These are phyloP conservation scores for Blastobotrys proliferans DNA, from an alignment of 1,139 yeast genomes.

Conservation along the genomic window DNA sequence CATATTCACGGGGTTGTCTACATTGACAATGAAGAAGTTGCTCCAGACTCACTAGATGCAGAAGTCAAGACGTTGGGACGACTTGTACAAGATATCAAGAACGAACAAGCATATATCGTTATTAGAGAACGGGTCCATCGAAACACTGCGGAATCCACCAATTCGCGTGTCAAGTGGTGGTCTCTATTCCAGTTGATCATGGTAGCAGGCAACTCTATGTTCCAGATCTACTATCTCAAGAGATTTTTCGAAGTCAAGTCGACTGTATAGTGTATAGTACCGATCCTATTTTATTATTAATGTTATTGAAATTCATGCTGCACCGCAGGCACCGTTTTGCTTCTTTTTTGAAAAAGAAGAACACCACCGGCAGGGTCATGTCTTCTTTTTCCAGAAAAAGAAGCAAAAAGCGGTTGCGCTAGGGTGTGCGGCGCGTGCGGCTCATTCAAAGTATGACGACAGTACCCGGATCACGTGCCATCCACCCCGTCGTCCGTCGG, in stretches of 20 bases:
- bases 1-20: conserved; percentile 92
- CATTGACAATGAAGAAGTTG: conserved; percentile 79
- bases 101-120: conserved; percentile 82
- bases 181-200: conserved; percentile 84
- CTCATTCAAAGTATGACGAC: too few relatives aligned
- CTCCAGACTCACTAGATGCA: conserved; percentile 76
- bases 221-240: conserved; percentile 91
- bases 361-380: too few relatives aligned
- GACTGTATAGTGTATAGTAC: conserved; percentile 66
- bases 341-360: too few relatives aligned
- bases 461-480: too few relatives aligned
- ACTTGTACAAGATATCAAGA: conserved; percentile 79
- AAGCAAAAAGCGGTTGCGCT: too few relatives aligned
- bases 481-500: too few relatives aligned
- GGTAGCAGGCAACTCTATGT: conserved; percentile 79
- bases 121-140: conserved; percentile 97
- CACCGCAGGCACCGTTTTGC: too few relatives aligned
- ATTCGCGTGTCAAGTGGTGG: conserved; percentile 98
- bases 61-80: conserved; percentile 76
- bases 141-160: conserved; percentile 97
- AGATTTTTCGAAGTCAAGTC: conserved; percentile 94
- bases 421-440: too few relatives aligned
- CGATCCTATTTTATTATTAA: too few relatives aligned
- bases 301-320: too few relatives aligned
- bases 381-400: too few relatives aligned